Base-by-base conservation (phyloP, 2,329 filamentous ascomycete species). In the Fusarium hainanense region DNA sequence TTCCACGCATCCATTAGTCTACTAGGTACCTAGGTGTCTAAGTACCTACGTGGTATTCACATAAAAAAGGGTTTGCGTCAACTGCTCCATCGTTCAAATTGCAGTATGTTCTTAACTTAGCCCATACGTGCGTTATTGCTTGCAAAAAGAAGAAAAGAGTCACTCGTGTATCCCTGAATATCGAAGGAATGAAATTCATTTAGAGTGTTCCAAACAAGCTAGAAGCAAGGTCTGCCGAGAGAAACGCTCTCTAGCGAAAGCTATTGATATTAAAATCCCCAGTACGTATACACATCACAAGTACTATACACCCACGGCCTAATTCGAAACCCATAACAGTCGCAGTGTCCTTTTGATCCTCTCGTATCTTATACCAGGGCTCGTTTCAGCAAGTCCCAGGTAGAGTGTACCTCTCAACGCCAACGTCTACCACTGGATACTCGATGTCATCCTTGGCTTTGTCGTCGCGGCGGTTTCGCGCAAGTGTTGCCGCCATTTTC, bases 401-500 rank as follows among this genome's bases (percentile, higher is more conserved):
- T 30, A 49, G 41, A 32, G 18, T n/a, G 11, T 28, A 18, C 3
- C 30, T 34, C 18, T 28, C 18, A 10, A 27, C 18, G 13, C 16
- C 12, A 48, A 34, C 18, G 9, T 21, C 43, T 56, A 56, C 23
- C 54, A n/a, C 14, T 40, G 30, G 18, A 23, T 49, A 23, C 37
- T 37, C n/a, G 10, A 11, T 28, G 21, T 16, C 25, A 14, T 40
- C 21, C 8, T 18, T 14, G 48, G 18, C 14, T 28, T 20, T 41
- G 42, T 14, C 18, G 27, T 56, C 43, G 16, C 16, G 11, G 23
- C 32, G 11, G n/a, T 56, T 49, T 30, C 32, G 14, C 32, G 40
- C 42, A 51, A 49, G 37, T 73, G 42, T 34, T 66, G 32, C 42
- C 63, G 59, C 70, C 66, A 72, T 25, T 44, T 60, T 30, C 47